These are phyloP conservation scores for Boletellus deceptivus DNA, from an alignment of 1,284 basidiomycete genomes.

Conservation along the genomic window DNA sequence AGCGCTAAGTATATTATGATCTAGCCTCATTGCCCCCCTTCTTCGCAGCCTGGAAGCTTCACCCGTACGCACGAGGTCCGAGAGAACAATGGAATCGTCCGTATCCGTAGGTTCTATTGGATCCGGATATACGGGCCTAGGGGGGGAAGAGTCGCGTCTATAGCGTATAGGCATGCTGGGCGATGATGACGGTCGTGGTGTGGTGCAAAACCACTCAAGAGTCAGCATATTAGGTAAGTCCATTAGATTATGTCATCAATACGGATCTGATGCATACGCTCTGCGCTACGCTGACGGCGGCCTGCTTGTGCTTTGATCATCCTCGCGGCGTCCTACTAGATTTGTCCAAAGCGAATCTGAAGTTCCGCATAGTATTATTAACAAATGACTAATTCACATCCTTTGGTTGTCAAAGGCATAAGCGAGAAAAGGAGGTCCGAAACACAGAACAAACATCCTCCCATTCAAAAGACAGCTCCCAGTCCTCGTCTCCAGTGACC, in stretches of 20 bases:
- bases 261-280: too few relatives aligned
- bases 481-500: too few relatives aligned
- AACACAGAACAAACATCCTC: too few relatives aligned
- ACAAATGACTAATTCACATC: too few relatives aligned
- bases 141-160: constrained; percentile 19
- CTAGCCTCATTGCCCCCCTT: constrained; percentile 66
- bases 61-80: constrained; percentile 64
- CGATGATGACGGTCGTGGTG: constrained; percentile 24
- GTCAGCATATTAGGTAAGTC: neutral
- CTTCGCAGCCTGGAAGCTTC: constrained; percentile 71
- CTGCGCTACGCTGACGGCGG: too few relatives aligned
- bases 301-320: too few relatives aligned
- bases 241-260: neutral
- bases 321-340: too few relatives aligned
- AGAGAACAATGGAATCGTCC: constrained; percentile 67
- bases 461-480: too few relatives aligned
- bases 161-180: constrained; percentile 34
- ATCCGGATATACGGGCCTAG: constrained; percentile 17
- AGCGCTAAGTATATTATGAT: constrained; percentile 38
- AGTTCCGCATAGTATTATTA: too few relatives aligned
- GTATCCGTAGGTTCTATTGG: constrained; percentile 40
- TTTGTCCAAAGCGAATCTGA: too few relatives aligned
- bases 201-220: constrained; percentile 8
- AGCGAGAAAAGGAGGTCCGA: too few relatives aligned
- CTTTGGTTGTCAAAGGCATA: too few relatives aligned